Evolutionary conservation across 2,329 filamentous ascomycete genomes (phyloP), one percentile per base, ranked within the genome.

Genomic region (Fusarium armeniacum): DNA sequence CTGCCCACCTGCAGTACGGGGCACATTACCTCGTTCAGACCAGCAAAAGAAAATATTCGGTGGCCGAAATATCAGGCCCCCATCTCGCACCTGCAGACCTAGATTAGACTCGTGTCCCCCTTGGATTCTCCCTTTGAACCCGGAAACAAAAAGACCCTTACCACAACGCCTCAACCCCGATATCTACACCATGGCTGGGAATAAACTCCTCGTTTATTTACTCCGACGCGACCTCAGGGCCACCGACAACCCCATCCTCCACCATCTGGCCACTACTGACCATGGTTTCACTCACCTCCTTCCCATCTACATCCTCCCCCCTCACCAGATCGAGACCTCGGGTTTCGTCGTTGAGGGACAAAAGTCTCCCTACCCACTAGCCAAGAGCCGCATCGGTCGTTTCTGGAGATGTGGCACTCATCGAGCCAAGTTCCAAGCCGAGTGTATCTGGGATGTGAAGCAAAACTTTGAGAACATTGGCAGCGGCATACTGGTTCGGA

Each of bases 371-470:
- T 94, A 91, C 67, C 89, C 89, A 0, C 87, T 89, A 73, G 91
- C 92, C 5, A 84, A 86, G 60, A 92, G 90, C 71, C 77, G 83
- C n/a, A 80, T 91, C 5, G 90, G 85, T 15, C 82, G 84, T 2
- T 92, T 92, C 75, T 93, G 90, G 90, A 84, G 92, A 75, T 93
- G 91, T 72, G 92, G 92, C 4, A 89, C 88, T 7, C 87, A 92
- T 73, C 86, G 93, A 36, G 88, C 88, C 56, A 91, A 88, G 76
- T 95, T 94, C 76, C 79, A 93, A 32, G 89, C 89, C 0, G 86
- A 95, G 76, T 89, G 88, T 33, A 85, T 93, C 0, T 93, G 90
- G 90, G 88, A 93, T 73, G 55, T 94, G 65, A 93, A 93, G 73
- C 76, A 83, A 12, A 85, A 83, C 5, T 80, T 94, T 3, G 84